Evolutionary conservation across 176 grass and related monocot genomes (phyloP), one percentile per base, ranked within the genome.

Genomic region (Stipa capillata): DNA sequence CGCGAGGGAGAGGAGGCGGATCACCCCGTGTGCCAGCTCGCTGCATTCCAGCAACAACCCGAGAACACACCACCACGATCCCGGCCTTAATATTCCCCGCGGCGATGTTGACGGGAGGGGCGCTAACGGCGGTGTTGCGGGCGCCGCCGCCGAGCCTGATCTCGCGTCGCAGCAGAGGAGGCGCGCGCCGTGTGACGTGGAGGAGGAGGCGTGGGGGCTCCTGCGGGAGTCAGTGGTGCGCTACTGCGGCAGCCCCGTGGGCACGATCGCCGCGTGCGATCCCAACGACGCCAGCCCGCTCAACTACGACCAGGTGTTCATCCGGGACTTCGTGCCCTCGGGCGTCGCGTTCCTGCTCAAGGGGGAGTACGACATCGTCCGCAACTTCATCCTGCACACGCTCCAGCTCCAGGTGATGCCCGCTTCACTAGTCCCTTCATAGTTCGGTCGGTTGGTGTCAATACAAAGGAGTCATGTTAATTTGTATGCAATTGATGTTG

Each of bases 291-390:
- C 85, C 83, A 91, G 54, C 77, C 83, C 87, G 41, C 79, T 93
- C 69, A 97, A 97, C 87, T 97, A 93, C 83, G 90, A 93, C 88
- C 94, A 93, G 54, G 90, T 97, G 8, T 97, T 97, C 73, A 97
- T 93, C 80, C 68, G 94, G 68, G 94, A 97, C 76, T 97, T 97
- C 66, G 87, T 97, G 76, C 94, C 94, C 43, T 93, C 94, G n/a
- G 90, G 90, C 49, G 68, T 97, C 66, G 90, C 94, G 23, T 97
- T 93, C 73, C 90, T 97, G 77, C 90, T 97, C 77, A 93, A 91
- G 80, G 94, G 94, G 67, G 94, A 93, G 49, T 83, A 93, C 53
- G 94, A 93, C 15, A 97, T 97, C 79, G 94, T 97, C 62, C 90
- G 94, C 61, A 93, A 93, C 58, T 97, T 97, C 63, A 93, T 97